Evolutionary conservation across 148 eudicot species (phyloP).

Genomic region (Amaranthus hypochondriacus): DNA sequence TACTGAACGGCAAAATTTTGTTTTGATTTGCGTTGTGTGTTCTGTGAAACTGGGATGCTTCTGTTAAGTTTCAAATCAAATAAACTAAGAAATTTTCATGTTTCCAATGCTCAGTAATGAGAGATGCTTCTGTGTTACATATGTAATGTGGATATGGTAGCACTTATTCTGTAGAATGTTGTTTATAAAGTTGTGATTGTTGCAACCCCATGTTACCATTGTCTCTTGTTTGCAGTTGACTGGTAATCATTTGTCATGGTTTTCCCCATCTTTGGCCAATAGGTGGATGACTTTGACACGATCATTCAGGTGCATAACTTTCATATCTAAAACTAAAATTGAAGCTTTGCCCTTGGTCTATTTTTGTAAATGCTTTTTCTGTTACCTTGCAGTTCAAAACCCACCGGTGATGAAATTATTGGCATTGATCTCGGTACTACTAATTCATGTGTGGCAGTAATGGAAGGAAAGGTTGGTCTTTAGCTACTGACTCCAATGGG

Average conservation of each 20-base stretch:
- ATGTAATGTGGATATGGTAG: neutral
- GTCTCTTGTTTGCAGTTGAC: slow-evolving; percentile 24
- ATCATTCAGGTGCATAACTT: slow-evolving; percentile 34
- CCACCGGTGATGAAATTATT: slow-evolving; percentile 43
- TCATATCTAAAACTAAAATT: neutral
- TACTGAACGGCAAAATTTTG: too few species aligned
- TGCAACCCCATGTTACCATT: neutral
- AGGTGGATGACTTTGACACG: slow-evolving; percentile 30
- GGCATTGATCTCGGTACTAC: slow-evolving; percentile 65
- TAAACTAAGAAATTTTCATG: too few species aligned
- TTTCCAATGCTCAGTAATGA: neutral
- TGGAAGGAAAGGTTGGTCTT: slow-evolving; percentile 52
- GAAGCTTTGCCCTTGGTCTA: neutral
- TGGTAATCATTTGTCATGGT: slow-evolving; percentile 22
- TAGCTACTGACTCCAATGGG: neutral
- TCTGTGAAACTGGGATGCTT: too few species aligned
- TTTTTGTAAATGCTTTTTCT: neutral
- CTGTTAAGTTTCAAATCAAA: too few species aligned
- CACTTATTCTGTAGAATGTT: neutral
- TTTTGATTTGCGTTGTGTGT: too few species aligned
- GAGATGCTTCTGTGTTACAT: neutral
- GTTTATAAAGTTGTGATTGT: neutral
- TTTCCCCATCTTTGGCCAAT: slow-evolving; percentile 13
- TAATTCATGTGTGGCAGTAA: slow-evolving; percentile 60
- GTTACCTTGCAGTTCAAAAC: slow-evolving; percentile 32